Conservation (phyloP, 345 rosid species). For the Toxicodendron radicans region DNA sequence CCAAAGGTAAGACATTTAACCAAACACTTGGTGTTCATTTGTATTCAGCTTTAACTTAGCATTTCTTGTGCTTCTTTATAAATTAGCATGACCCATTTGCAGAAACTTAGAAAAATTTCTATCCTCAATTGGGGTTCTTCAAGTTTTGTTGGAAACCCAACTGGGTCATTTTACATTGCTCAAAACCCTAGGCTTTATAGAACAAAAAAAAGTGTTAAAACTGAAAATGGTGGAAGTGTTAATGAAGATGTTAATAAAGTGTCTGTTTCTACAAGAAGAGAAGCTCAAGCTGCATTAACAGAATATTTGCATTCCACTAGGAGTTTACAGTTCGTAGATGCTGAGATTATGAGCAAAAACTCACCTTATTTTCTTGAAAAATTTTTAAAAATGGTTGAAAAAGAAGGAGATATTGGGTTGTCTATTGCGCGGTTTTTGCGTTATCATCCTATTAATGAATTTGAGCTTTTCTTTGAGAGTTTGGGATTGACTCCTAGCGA, state of each 20-base stretch:
- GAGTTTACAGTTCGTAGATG: slow-evolving; percentile 56
- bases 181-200: slow-evolving; percentile 47
- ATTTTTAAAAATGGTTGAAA: slow-evolving; percentile 41
- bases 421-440: slow-evolving; percentile 54
- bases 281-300: slow-evolving; percentile 63
- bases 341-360: slow-evolving; percentile 67
- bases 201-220: slow-evolving; percentile 18
- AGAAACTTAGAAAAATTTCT: slow-evolving; percentile 37
- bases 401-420: slow-evolving; percentile 33
- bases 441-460: slow-evolving; percentile 84
- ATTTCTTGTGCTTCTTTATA: neutral
- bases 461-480: slow-evolving; percentile 87
- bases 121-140: slow-evolving; percentile 52
- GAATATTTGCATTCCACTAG: slow-evolving; percentile 74
- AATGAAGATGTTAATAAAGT: slow-evolving; percentile 18
- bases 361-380: slow-evolving; percentile 50
- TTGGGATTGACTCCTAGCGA: slow-evolving; percentile 59
- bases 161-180: slow-evolving; percentile 23
- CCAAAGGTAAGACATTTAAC: slow-evolving; percentile 1
- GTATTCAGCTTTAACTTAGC: neutral
- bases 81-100: slow-evolving; percentile 37
- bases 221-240: slow-evolving; percentile 12
- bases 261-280: slow-evolving; percentile 33
- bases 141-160: slow-evolving; percentile 27
- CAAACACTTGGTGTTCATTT: slow-evolving; percentile 6